A percentile compares a stretch with the other conserved stretches of the same genome.
Evolutionary conservation across 75 land plant genomes (phyloP).

Genomic region (Picea sitchensis): DNA sequence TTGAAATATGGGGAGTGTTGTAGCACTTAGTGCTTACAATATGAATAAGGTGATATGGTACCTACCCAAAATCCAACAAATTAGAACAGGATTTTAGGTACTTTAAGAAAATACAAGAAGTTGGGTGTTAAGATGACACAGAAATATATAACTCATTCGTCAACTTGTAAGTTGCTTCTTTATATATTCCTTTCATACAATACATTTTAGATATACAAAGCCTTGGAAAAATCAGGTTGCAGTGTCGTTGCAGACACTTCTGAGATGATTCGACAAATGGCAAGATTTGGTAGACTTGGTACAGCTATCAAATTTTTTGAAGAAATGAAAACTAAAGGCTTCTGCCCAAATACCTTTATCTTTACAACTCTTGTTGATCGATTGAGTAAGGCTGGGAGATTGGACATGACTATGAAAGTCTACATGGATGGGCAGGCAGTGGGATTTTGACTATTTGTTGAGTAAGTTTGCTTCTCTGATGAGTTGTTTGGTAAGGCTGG

Average conservation of each 20-base stretch:
- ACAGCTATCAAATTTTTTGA: slow-evolving; percentile 56
- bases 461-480: slow-evolving; percentile 14
- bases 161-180: slow-evolving; percentile 27
- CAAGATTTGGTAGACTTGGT: slow-evolving; percentile 74
- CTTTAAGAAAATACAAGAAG: slow-evolving; percentile 56
- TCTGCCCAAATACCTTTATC: slow-evolving; percentile 31
- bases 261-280: slow-evolving; percentile 65
- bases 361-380: slow-evolving; percentile 65
- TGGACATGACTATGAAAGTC: slow-evolving; percentile 56
- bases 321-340: slow-evolving; percentile 47
- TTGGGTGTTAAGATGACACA: slow-evolving; percentile 25
- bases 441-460: slow-evolving; percentile 46
- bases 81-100: no score
- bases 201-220: slow-evolving; percentile 63
- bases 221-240: slow-evolving; percentile 38
- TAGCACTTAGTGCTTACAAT: no score
- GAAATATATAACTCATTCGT: slow-evolving; percentile 56
- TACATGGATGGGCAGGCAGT: slow-evolving; percentile 59
- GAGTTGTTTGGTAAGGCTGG: slow-evolving; percentile 64
- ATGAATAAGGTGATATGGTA: no score
- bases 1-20: no score
- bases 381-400: slow-evolving; percentile 76
- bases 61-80: no score
- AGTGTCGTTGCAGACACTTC: slow-evolving; percentile 42
- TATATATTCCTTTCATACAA: slow-evolving; percentile 59